These are phyloP conservation scores for Euphorbia celastroides DNA, from an alignment of 441 rosid species.

Conservation along the genomic window DNA sequence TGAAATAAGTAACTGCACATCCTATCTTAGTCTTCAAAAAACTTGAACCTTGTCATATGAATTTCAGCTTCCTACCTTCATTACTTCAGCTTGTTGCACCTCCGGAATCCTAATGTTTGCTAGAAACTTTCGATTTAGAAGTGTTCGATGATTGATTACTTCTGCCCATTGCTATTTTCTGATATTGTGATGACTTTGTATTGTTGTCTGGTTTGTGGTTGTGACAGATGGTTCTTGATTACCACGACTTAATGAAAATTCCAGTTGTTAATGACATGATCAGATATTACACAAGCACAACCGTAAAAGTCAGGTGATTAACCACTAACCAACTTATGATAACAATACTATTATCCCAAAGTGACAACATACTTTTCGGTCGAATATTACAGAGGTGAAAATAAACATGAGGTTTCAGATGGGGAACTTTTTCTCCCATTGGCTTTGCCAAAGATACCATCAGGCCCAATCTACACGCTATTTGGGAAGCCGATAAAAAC, in stretches of 20 bases:
- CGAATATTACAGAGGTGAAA: constrained; percentile 38
- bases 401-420: constrained; percentile 55
- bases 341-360: too few relatives aligned
- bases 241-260: constrained; percentile 63
- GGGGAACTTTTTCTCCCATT: constrained; percentile 48
- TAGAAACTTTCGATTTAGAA: too few relatives aligned
- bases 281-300: constrained; percentile 9
- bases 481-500: constrained; percentile 71
- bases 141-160: too few relatives aligned
- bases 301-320: constrained; percentile 44
- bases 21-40: too few relatives aligned
- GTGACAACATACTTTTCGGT: too few relatives aligned
- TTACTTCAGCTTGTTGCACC: too few relatives aligned
- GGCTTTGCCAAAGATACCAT: constrained; percentile 58
- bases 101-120: too few relatives aligned
- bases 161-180: not conserved
- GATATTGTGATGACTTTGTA: not conserved
- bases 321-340: not conserved
- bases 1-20: too few relatives aligned
- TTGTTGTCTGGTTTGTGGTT: not conserved
- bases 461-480: constrained; percentile 61
- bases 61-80: too few relatives aligned
- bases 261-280: constrained; percentile 52
- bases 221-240: constrained; percentile 66
- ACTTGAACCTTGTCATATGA: too few relatives aligned